Percentiles rank a stretch among this genome's conserved stretches.
These are phyloP conservation scores for Penicillium taxi DNA, from an alignment of 495 filamentous ascomycete genomes.

Conservation along the genomic window DNA sequence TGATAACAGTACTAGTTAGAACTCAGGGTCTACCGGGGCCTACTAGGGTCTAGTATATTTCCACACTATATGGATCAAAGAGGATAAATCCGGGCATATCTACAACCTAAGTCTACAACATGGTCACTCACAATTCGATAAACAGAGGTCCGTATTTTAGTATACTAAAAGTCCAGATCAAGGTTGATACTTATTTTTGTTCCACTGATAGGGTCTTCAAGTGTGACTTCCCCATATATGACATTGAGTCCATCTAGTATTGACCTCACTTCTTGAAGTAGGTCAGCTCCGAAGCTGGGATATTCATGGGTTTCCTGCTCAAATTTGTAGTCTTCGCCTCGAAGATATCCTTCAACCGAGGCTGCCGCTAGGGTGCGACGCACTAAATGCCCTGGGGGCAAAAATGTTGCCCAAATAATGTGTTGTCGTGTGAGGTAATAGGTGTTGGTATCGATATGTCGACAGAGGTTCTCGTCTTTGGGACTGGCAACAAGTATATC, in stretches of 20 bases:
- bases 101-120: too few species aligned
- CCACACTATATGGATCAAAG: too few species aligned
- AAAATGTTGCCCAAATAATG: slow-evolving; percentile 13
- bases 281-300: slow-evolving; percentile 17
- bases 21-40: too few species aligned
- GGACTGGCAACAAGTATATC: not conserved
- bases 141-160: not conserved
- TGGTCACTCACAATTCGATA: too few species aligned
- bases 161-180: too few species aligned
- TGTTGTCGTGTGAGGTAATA: slow-evolving; percentile 15
- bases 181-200: not conserved
- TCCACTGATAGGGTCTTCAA: slow-evolving; percentile 4
- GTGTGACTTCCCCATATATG: not conserved
- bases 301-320: slow-evolving; percentile 6
- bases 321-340: slow-evolving; percentile 11
- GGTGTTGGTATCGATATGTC: slow-evolving; percentile 4
- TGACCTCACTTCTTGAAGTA: slow-evolving; percentile 19
- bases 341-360: slow-evolving; percentile 14
- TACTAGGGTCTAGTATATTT: too few species aligned
- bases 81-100: too few species aligned
- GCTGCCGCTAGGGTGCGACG: slow-evolving; percentile 18
- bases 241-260: not conserved
- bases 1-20: too few species aligned
- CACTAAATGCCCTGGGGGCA: slow-evolving; percentile 17
- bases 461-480: too few species aligned